Conservation (phyloP, 1,284 basidiomycete genomes). For the Ustilago nuda region DNA sequence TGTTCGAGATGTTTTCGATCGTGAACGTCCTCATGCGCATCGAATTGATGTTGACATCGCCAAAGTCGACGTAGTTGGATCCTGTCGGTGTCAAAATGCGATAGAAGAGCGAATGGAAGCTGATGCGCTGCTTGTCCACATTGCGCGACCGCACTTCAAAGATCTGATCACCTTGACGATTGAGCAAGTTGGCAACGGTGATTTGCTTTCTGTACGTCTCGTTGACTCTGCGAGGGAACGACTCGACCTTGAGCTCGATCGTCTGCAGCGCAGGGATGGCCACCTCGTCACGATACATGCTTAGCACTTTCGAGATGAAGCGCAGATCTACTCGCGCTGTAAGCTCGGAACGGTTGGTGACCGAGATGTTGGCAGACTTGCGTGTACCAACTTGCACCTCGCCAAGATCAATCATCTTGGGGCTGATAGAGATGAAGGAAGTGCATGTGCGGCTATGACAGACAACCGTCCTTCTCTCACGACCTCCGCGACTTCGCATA, state of each 20-base stretch:
- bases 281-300: slow-evolving; percentile 72
- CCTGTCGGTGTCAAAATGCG: slow-evolving; percentile 72
- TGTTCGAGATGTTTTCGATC: slow-evolving; percentile 71
- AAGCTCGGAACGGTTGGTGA: slow-evolving; percentile 71
- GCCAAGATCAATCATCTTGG: slow-evolving; percentile 71
- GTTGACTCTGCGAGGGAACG: slow-evolving; percentile 73
- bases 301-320: slow-evolving; percentile 72
- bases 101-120: slow-evolving; percentile 73
- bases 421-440: slow-evolving; percentile 71
- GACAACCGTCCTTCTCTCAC: slow-evolving; percentile 69
- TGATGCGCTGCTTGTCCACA: slow-evolving; percentile 72
- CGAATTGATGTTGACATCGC: slow-evolving; percentile 72
- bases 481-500: slow-evolving; percentile 61
- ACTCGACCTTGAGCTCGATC: slow-evolving; percentile 72
- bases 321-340: slow-evolving; percentile 72
- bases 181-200: slow-evolving; percentile 70
- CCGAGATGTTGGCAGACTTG: slow-evolving; percentile 70
- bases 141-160: slow-evolving; percentile 72
- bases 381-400: slow-evolving; percentile 72
- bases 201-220: slow-evolving; percentile 72
- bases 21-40: slow-evolving; percentile 71
- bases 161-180: slow-evolving; percentile 70
- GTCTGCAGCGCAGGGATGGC: slow-evolving; percentile 71
- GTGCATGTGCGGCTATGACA: slow-evolving; percentile 72
- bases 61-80: slow-evolving; percentile 73